Percentiles rank a stretch among this genome's conserved stretches.
Evolutionary conservation across 306 rosid genomes (phyloP).

Genomic region (Cyclanthera cordifolia): DNA sequence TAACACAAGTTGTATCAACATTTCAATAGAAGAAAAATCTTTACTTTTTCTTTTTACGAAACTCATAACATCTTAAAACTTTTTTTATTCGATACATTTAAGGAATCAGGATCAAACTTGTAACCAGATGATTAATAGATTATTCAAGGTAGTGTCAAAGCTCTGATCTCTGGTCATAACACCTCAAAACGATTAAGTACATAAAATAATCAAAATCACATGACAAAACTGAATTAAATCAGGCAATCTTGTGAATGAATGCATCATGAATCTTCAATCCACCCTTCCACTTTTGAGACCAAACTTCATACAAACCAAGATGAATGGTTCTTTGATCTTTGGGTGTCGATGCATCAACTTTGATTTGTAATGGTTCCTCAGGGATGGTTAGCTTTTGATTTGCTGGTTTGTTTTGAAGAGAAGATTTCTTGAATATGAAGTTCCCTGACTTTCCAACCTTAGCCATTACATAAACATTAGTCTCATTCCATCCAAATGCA

Average conservation of each 20-base stretch:
- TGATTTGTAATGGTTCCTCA: not conserved
- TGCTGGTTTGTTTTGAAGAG: not conserved
- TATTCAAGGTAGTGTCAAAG: too few relatives aligned
- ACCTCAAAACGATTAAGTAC: too few relatives aligned
- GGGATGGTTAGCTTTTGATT: not conserved
- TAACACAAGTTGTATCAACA: too few relatives aligned
- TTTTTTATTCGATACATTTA: too few relatives aligned
- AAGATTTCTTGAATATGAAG: constrained; percentile 1
- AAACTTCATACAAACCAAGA: constrained; percentile 17
- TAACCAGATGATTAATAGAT: too few relatives aligned
- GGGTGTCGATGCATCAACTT: not conserved
- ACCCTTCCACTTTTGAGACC: constrained; percentile 11
- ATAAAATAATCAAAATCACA: too few relatives aligned
- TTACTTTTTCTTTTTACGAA: too few relatives aligned
- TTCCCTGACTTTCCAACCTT: constrained; percentile 28
- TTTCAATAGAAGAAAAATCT: too few relatives aligned
- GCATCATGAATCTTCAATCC: constrained; percentile 10
- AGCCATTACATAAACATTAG: not conserved
- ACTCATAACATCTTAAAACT: too few relatives aligned
- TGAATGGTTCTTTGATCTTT: not conserved
- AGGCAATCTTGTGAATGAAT: not conserved
- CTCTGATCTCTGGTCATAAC: too few relatives aligned
- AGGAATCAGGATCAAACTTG: too few relatives aligned
- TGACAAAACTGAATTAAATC: too few relatives aligned
- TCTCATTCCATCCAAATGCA: constrained; percentile 57